Evolutionary conservation across 805 yeast species (phyloP), one percentile per base, ranked within the genome.

Genomic region (Dipodascopsis tothii): DNA sequence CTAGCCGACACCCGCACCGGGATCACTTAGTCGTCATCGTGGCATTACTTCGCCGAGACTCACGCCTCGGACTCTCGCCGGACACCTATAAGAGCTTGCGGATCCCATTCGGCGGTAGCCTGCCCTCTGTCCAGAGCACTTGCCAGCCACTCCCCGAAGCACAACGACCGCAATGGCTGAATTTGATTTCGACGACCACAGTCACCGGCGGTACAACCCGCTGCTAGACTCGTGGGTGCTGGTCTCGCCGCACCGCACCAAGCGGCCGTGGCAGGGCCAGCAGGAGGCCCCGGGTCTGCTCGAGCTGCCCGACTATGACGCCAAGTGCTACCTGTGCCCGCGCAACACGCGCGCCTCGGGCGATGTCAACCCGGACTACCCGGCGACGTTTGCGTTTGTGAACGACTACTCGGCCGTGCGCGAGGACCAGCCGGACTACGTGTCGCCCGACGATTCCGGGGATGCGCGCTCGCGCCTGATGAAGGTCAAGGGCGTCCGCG

Each of bases 181-280:
- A 14, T 52, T 52, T 34, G 52, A 49, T 34, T 52, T 52, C 42
- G 36, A 43, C 39, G 43, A 52, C 40, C 37, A 52, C 41, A 74
- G 84, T 1, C 88, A 81, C 57, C 73, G 85, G 52, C 70, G 90
- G 39, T 76, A 67, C 62, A 81, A 81, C 55, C 86, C 85, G 3
- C 69, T 81, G 50, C 71, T 81, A n/a, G 74, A 75, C 41, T 62
- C 72, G n/a, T 79, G 80, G 76, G 17, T 81, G 21, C 67, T 81
- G 40, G 81, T 81, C 40, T 80, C 86, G 14, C 88, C 90, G 4
- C 90, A 81, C 57, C 67, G 88, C 45, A 76, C 86, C 23, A 78
- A 80, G 60, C 69, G 90, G 52, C 88, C 90, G 18, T 81, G 88
- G 88, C 82, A 77, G 60, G 88, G 88, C 30, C 84, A 78, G 49